A percentile compares a stretch with the other conserved stretches of the same genome.
phyloP scores from a whole-genome alignment of 345 rosid genomes.

The Populus pruinosa region DNA sequence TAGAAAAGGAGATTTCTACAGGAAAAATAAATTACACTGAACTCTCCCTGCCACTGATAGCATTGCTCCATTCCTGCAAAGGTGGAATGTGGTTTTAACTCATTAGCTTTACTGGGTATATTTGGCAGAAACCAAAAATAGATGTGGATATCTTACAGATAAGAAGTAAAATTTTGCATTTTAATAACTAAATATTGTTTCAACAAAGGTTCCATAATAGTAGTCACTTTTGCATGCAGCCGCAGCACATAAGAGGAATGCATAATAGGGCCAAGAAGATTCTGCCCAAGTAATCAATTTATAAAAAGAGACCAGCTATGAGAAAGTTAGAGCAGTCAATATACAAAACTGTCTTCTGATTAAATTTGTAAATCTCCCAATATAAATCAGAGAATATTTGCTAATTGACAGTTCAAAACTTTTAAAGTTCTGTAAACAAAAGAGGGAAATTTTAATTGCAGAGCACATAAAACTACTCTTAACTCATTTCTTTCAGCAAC shows the following conservation, averaged over 20 bases:
- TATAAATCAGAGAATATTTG: not conserved
- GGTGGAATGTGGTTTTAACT: too few species aligned
- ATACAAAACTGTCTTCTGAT: not conserved
- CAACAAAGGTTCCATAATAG: not conserved
- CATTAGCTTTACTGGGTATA: slow-evolving; percentile 8
- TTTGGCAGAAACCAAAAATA: not conserved
- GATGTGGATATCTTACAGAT: not conserved
- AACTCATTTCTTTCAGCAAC: not conserved
- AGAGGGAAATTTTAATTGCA: not conserved
- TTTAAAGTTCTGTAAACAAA: not conserved
- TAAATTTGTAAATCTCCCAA: not conserved
- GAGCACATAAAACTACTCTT: not conserved
- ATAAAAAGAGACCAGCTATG: not conserved
- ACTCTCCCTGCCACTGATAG: slow-evolving; percentile 42
- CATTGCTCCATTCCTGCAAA: slow-evolving; percentile 63
- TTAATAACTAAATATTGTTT: not conserved
- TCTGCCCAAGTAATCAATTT: not conserved
- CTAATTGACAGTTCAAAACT: not conserved
- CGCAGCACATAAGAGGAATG: not conserved
- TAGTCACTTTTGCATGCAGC: not conserved
- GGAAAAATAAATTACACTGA: slow-evolving; percentile 48
- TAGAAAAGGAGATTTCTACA: not conserved
- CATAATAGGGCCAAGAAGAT: not conserved
- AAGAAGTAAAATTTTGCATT: not conserved
- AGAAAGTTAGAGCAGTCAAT: not conserved